Evolutionary conservation across 2,329 filamentous ascomycete genomes (phyloP).

Genomic region (Penicillium sp.): DNA sequence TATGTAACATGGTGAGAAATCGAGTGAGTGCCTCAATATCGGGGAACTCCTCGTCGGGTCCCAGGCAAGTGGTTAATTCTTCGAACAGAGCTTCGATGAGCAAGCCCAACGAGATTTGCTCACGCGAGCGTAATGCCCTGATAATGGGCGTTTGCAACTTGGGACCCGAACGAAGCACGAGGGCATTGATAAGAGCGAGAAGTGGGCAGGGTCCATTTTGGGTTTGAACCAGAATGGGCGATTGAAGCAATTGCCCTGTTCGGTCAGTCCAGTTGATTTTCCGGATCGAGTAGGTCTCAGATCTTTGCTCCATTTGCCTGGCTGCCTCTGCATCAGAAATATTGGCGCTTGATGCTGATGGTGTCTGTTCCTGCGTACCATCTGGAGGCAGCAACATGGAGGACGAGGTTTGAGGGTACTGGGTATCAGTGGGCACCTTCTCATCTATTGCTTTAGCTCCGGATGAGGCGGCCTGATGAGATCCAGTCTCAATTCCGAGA

Average conservation of each 20-base stretch:
- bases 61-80: slow-evolving; percentile 77
- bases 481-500: slow-evolving; percentile 5
- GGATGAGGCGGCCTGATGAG: slow-evolving; percentile 6
- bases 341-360: slow-evolving; percentile 7
- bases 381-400: background rate
- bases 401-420: background rate
- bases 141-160: slow-evolving; percentile 68
- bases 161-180: slow-evolving; percentile 76
- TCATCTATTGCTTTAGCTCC: slow-evolving; percentile 1
- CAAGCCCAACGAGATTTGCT: slow-evolving; percentile 82
- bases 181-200: slow-evolving; percentile 86
- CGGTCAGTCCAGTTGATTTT: slow-evolving; percentile 81
- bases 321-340: slow-evolving; percentile 33
- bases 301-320: slow-evolving; percentile 47
- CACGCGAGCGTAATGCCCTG: slow-evolving; percentile 72
- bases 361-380: slow-evolving; percentile 1
- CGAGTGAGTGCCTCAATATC: slow-evolving; percentile 85
- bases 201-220: slow-evolving; percentile 92
- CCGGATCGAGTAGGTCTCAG: slow-evolving; percentile 89
- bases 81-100: slow-evolving; percentile 89
- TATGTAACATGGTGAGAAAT: slow-evolving; percentile 85
- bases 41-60: slow-evolving; percentile 68
- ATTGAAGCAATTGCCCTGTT: slow-evolving; percentile 64
- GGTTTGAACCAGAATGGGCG: slow-evolving; percentile 88
- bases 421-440: background rate